Conservation (phyloP, 768 basidiomycete genomes). For the Russula dissimulans region DNA sequence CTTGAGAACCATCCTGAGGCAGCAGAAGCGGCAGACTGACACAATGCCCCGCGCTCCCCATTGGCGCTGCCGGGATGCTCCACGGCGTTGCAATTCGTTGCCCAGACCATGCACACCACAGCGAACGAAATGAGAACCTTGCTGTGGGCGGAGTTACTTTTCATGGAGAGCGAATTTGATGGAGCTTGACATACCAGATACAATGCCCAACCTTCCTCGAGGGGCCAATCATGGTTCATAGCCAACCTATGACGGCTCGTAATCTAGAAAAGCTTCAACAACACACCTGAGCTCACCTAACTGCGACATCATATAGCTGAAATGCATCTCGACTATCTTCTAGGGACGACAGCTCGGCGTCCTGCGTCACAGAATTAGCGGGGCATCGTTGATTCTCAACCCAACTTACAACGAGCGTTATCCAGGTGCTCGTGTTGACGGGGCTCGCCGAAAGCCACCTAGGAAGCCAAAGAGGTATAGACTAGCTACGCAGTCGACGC, state of each 20-base stretch:
- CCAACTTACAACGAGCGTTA: conserved; percentile 50
- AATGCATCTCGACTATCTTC: conserved; percentile 47
- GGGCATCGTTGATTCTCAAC: not conserved
- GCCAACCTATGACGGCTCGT: conserved; percentile 37
- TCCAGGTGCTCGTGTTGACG: conserved; percentile 60
- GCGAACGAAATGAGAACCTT: conserved; percentile 62
- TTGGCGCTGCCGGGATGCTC: conserved; percentile 54
- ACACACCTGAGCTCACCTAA: conserved; percentile 36
- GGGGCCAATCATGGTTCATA: conserved; percentile 57
- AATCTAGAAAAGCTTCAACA: not conserved
- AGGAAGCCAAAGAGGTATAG: not conserved
- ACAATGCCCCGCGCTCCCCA: conserved; percentile 71
- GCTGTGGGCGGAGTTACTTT: conserved; percentile 29
- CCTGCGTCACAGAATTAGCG: conserved; percentile 30
- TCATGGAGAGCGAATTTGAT: not conserved
- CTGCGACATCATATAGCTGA: conserved; percentile 59
- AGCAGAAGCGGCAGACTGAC: conserved; percentile 30
- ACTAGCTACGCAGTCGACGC: not conserved
- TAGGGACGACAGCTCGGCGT: conserved; percentile 61
- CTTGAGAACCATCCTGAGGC: not conserved
- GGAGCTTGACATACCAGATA: conserved; percentile 40
- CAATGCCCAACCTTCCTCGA: conserved; percentile 64
- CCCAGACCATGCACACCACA: conserved; percentile 60
- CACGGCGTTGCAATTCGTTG: conserved; percentile 55
- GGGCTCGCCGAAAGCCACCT: conserved; percentile 68